phyloP scores from a whole-genome alignment of 1,139 yeast species.

The Magnusiomyces sp. region DNA sequence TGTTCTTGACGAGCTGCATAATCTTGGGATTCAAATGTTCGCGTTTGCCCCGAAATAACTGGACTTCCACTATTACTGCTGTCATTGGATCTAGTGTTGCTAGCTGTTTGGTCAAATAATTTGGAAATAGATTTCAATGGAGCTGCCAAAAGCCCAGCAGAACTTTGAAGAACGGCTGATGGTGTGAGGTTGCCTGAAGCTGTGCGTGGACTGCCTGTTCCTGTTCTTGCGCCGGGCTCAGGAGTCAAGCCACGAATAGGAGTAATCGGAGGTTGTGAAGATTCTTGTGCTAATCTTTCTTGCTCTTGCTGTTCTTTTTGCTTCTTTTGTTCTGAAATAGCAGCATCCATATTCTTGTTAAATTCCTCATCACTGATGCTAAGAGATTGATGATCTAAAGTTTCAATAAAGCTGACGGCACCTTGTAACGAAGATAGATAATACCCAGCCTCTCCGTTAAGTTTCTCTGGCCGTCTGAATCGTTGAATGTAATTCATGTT shows the following conservation, averaged over 20 bases:
- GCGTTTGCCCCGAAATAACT: not conserved
- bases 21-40: not conserved
- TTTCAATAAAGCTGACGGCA: slow-evolving; percentile 68
- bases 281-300: not conserved
- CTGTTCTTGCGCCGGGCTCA: not conserved
- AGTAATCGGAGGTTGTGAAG: slow-evolving; percentile 25
- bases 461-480: slow-evolving; percentile 65
- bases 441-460: slow-evolving; percentile 82
- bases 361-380: slow-evolving; percentile 57
- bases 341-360: slow-evolving; percentile 35
- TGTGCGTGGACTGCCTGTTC: slow-evolving; percentile 3
- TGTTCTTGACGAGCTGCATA: not conserved
- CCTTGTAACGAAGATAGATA: slow-evolving; percentile 82
- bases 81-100: not conserved
- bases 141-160: slow-evolving; percentile 32
- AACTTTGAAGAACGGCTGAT: slow-evolving; percentile 30
- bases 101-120: slow-evolving; percentile 19
- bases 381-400: slow-evolving; percentile 48
- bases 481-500: slow-evolving; percentile 79
- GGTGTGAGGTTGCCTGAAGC: slow-evolving; percentile 22
- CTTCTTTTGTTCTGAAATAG: slow-evolving; percentile 25
- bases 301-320: slow-evolving; percentile 16
- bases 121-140: slow-evolving; percentile 30
- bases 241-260: slow-evolving; percentile 20
- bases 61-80: not conserved